Evolutionary conservation across 2,329 filamentous ascomycete genomes (phyloP), one percentile per base, ranked within the genome.

Genomic region (Bipolaris victoriae): DNA sequence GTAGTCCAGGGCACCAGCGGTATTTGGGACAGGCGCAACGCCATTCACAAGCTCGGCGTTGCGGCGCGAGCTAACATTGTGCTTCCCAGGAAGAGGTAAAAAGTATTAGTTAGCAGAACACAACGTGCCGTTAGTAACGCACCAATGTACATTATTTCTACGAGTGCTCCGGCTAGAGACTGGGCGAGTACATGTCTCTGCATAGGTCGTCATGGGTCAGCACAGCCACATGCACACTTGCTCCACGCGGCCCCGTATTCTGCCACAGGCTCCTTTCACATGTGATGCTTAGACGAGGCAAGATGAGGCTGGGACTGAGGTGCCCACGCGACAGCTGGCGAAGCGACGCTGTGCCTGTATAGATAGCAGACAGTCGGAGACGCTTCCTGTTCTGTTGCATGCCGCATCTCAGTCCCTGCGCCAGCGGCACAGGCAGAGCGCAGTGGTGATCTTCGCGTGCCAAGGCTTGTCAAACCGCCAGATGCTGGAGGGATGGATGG

Each of bases 1-100:
- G 90, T 98, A 24, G 88, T 96, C 9, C 93, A 98, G 82, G 95
- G 95, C 31, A 86, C 86, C 69, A 96, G 92, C 64, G 74, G 78
- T 22, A 88, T 92, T 45, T 99, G 95, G 95, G 92, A 96, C 40
- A 89, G 86, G 82, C 84, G 95, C 66, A 83, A 84, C 64, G 79
- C 82, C 62, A 79, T 96, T 54, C 95, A 99, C 79, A 96, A 92
- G 84, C 78, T 88, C 66, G 92, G 86, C 61, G 91, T 93, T 35
- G 84, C 86, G 26, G 86, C 90, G 24, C 85, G 95, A 79, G 89
- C 90, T 33, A 98, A 97, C 73, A 71, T 88, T 49, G 71, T 75
- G 3, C 43, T 75, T 43, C 71, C 72, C 7, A 68, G 57, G 60
- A 75, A 67, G 65, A 66, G 71, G 60, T 75, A 68, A 40, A 40